A percentile compares a stretch with the other conserved stretches of the same genome.
These are phyloP conservation scores for Fusarium pseudonygamai DNA, from an alignment of 2,329 filamentous ascomycete genomes.

Conservation along the genomic window DNA sequence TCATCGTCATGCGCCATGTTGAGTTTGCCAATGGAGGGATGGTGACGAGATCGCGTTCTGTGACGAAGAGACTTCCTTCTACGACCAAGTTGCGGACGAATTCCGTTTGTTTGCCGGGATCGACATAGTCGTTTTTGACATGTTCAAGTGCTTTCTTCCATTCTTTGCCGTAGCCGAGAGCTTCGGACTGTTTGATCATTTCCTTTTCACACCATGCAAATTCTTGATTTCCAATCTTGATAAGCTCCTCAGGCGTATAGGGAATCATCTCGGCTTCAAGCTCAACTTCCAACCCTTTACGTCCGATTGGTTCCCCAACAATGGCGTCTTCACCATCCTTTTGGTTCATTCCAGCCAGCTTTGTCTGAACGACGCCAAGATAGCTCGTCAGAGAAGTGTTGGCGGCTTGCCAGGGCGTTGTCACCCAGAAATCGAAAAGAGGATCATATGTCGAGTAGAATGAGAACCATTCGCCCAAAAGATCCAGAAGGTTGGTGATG, in stretches of 20 bases:
- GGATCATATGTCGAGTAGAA: constrained; percentile 33
- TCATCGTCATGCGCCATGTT: constrained; percentile 33
- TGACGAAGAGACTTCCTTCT: constrained; percentile 26
- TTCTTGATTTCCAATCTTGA: constrained; percentile 27
- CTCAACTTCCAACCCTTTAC: constrained; percentile 20
- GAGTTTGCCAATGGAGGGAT: constrained; percentile 18
- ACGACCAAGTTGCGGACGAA: constrained; percentile 22
- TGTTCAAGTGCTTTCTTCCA: constrained; percentile 28
- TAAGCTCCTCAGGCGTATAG: constrained; percentile 18
- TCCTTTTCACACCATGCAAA: constrained; percentile 31
- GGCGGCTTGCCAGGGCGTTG: constrained; percentile 19
- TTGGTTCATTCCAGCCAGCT: constrained; percentile 18
- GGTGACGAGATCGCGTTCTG: constrained; percentile 26
- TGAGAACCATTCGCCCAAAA: constrained; percentile 15
- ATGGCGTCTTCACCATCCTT: constrained; percentile 9
- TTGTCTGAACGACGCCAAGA: constrained; percentile 9
- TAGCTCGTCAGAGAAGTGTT: background rate
- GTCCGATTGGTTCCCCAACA: constrained; percentile 23
- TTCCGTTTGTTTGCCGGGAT: constrained; percentile 25
- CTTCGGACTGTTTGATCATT: constrained; percentile 28
- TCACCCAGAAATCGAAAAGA: constrained; percentile 30
- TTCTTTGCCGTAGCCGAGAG: constrained; percentile 19
- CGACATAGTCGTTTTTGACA: constrained; percentile 31
- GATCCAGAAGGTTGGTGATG: constrained; percentile 1
- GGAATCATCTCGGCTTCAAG: constrained; percentile 33